A percentile compares a stretch with the other conserved stretches of the same genome.
Conservation (phyloP, 2,329 filamentous ascomycete species). For the Aspergillus eucalypticola region DNA sequence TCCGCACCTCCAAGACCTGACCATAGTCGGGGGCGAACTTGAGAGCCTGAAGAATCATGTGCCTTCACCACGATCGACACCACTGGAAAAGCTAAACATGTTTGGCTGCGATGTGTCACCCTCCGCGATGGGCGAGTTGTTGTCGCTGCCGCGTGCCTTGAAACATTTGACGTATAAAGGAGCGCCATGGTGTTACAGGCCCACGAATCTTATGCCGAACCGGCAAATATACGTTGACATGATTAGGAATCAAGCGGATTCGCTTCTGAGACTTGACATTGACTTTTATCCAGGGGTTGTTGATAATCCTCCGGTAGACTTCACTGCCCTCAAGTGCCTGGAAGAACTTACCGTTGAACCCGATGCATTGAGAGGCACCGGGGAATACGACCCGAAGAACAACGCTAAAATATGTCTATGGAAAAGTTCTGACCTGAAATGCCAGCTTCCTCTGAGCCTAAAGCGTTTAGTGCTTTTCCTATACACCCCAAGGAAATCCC, state of each 20-base stretch:
- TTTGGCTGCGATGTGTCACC: not conserved
- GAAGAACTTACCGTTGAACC: constrained; percentile 9
- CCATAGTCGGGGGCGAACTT: constrained; percentile 1
- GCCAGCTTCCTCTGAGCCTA: constrained; percentile 1
- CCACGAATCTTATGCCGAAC: not conserved
- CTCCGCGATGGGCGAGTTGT: not conserved
- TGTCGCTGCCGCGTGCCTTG: not conserved
- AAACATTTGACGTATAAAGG: not conserved
- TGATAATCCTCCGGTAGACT: not conserved
- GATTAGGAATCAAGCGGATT: not conserved
- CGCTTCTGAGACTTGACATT: constrained; percentile 1
- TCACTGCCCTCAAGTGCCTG: not conserved
- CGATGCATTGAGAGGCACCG: not conserved
- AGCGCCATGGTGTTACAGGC: not conserved
- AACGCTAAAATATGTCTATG: not conserved
- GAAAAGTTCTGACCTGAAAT: not conserved
- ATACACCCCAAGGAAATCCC: not conserved
- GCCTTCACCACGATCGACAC: not conserved
- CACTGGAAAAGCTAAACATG: not conserved
- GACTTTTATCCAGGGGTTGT: not conserved
- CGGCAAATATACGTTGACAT: not conserved
- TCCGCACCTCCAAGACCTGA: constrained; percentile 3
- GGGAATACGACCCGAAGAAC: not conserved
- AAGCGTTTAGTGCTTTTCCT: not conserved
- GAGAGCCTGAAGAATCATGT: not conserved